A percentile compares a stretch with the other conserved stretches of the same genome.
phyloP scores from a whole-genome alignment of 2,329 filamentous ascomycete genomes.

The Paecilomyces variotii region DNA sequence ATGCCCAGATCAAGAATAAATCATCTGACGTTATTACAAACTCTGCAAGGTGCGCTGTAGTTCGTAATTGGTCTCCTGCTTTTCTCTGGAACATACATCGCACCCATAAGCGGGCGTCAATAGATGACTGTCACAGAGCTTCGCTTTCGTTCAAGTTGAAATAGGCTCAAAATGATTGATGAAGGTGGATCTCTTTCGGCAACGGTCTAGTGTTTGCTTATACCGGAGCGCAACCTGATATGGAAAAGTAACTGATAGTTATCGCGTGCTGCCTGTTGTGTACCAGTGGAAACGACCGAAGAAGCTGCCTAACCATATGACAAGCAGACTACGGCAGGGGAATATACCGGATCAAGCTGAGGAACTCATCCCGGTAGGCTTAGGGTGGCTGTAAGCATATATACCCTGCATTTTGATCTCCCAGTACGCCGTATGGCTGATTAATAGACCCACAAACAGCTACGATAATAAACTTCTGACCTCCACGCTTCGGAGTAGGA shows the following conservation, averaged over 20 bases:
- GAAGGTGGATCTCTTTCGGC: too few relatives aligned
- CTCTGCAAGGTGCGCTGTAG: neutral
- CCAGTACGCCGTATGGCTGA: neutral
- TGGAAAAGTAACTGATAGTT: neutral
- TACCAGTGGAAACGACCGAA: neutral
- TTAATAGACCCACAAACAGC: neutral
- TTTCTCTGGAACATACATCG: neutral
- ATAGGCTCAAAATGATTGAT: neutral
- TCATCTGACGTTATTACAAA: neutral
- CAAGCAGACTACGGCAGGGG: neutral
- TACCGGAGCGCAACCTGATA: neutral
- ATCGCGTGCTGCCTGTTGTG: neutral
- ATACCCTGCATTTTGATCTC: neutral
- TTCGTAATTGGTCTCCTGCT: neutral
- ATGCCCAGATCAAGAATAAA: neutral
- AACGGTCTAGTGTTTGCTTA: neutral
- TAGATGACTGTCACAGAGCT: neutral
- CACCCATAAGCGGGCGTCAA: neutral
- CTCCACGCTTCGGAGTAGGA: neutral
- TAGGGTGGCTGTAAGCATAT: neutral
- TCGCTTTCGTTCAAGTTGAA: neutral
- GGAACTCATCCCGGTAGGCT: neutral
- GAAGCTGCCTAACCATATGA: neutral
- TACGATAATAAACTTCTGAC: neutral
- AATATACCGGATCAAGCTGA: neutral